Evolutionary conservation across 2,329 filamentous ascomycete genomes (phyloP).

Genomic region (Paradendryphiella salina): DNA sequence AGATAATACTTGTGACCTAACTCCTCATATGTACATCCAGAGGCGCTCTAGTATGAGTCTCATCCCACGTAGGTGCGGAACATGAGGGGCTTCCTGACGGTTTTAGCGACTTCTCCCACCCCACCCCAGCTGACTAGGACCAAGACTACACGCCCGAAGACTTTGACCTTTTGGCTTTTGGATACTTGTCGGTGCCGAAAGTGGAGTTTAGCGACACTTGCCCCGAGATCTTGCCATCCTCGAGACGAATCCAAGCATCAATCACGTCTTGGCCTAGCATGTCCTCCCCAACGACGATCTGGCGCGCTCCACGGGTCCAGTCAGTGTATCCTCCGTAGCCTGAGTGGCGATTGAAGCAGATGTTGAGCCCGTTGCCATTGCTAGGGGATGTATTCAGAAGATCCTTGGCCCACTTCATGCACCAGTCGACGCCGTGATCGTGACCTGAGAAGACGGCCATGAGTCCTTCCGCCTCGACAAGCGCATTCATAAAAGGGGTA

Average conservation of each 20-base stretch:
- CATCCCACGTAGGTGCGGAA: too few relatives aligned
- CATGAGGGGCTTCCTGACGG: neutral
- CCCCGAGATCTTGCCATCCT: constrained; percentile 58
- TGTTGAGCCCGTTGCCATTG: constrained; percentile 50
- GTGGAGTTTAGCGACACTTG: constrained; percentile 62
- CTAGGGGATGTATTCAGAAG: constrained; percentile 38
- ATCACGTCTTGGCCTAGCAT: constrained; percentile 49
- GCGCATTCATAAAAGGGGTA: constrained; percentile 63
- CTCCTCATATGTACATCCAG: neutral
- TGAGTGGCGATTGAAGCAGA: constrained; percentile 67
- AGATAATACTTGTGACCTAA: neutral
- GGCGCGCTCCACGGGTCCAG: constrained; percentile 64
- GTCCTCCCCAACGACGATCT: constrained; percentile 56
- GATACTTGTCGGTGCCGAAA: constrained; percentile 61
- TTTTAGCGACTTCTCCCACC: neutral
- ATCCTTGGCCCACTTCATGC: constrained; percentile 48
- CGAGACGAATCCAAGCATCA: constrained; percentile 65
- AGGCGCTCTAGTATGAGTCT: neutral
- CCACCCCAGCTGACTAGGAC: neutral
- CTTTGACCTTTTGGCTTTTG: constrained; percentile 24
- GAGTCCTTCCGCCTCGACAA: constrained; percentile 57
- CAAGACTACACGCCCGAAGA: constrained; percentile 12
- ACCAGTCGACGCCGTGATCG: constrained; percentile 57
- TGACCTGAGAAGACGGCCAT: constrained; percentile 63
- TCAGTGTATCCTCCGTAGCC: constrained; percentile 71